phyloP scores from a whole-genome alignment of 2,329 filamentous ascomycete species.

The Arthrobotrys iridis region DNA sequence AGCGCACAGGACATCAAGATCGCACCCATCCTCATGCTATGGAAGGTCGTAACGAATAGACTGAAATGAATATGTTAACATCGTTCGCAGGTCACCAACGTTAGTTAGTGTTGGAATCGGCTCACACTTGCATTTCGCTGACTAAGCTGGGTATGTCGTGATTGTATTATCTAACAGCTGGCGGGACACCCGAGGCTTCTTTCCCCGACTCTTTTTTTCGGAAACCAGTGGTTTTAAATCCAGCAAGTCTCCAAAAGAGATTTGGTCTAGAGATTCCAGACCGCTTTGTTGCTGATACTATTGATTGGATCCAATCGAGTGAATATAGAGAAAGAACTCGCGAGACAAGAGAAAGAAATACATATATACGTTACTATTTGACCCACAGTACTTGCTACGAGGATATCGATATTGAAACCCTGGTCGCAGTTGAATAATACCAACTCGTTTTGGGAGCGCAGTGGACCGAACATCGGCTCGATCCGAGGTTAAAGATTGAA shows the following conservation, averaged over 20 bases:
- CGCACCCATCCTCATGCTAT: neutral
- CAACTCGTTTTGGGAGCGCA: neutral
- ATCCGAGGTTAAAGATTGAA: neutral
- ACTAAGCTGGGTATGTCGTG: slow-evolving; percentile 17
- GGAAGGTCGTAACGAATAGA: slow-evolving; percentile 25
- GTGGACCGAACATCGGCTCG: slow-evolving; percentile 7
- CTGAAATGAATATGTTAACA: neutral
- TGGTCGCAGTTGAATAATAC: neutral
- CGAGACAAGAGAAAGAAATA: no score
- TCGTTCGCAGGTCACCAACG: neutral
- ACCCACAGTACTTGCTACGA: no score
- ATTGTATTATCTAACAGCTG: slow-evolving; percentile 31
- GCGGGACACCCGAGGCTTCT: slow-evolving; percentile 15
- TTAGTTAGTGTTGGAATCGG: neutral
- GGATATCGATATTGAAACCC: no score
- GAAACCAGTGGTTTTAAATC: slow-evolving; percentile 4
- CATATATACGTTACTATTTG: no score
- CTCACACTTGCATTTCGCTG: neutral
- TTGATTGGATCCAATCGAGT: slow-evolving; percentile 1
- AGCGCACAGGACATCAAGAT: neutral
- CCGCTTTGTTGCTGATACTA: neutral
- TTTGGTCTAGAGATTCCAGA: neutral
- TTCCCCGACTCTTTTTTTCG: neutral
- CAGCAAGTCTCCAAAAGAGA: neutral
- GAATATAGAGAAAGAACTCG: neutral